Base-by-base conservation (phyloP, 306 rosid genomes). In the Vicia villosa region DNA sequence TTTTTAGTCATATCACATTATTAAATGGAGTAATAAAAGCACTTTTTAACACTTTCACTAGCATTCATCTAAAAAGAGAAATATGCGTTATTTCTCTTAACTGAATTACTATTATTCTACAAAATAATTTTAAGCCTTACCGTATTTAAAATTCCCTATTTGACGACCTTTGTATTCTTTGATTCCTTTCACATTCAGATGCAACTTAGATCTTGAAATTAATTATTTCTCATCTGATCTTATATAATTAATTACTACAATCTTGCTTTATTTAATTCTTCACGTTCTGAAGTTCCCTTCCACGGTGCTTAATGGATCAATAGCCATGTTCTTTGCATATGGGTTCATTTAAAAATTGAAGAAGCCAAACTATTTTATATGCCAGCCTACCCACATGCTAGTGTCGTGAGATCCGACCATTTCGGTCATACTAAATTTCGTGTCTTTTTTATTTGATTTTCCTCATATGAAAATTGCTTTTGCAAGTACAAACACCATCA, bases 381-480 rank as follows among this genome's bases (percentile, higher is more conserved):
- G 80, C 78, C 88, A 65, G 83, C 82, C 79, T 69, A 76, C 76
- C 82, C 98, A 89, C 92, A 83, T 89, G 98, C 85, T 68, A 75
- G 37, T 85, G 91, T 88, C 81, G 22, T 74, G 80, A 80, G 92
- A 89, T 86, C 92, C 91, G 77, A 78, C 83, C 77, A 81, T 84
- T 78, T 61, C 80, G 87, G 83, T 80, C 73, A 75, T 83, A 69
- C 78, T 78, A 76, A 63, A 68, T 66, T 68, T 72, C 49, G 69
- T 70, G 86, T 86, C 81, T 61, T 78, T 79, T 43, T 62, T 2
- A 61, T 72, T 83, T 63, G 40, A 30, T 50, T 74, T 24, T 28
- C 76, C 76, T 73, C 69, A 81, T 74, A 84, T 72, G 60, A 79
- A 66, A 83, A 59, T 50, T 72, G 47, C 68, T 43, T 50, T 80